Conservation (phyloP, 208 protist genomes). For the Leishmania arabica region DNA sequence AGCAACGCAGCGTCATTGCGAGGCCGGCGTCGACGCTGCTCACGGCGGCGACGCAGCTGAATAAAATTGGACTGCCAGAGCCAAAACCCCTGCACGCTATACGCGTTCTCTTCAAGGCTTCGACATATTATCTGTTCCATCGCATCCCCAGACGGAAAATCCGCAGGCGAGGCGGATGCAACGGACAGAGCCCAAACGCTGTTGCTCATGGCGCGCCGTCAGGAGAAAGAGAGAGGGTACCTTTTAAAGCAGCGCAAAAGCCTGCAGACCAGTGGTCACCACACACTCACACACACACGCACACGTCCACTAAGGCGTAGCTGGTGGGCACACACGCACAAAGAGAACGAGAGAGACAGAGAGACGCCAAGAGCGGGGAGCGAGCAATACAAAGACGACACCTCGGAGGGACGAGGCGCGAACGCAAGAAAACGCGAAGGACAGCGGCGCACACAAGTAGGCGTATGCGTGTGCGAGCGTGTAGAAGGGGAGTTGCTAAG, state of each 20-base stretch:
- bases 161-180: neutral
- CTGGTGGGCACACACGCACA: neutral
- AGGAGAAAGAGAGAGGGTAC: neutral
- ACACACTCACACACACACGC: neutral
- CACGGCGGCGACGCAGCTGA: constrained; percentile 27
- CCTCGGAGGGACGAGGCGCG: neutral
- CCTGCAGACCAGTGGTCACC: neutral
- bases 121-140: constrained; percentile 31
- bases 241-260: neutral
- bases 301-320: neutral
- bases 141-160: constrained; percentile 16
- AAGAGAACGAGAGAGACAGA: neutral
- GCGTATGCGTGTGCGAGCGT: neutral
- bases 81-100: constrained; percentile 37
- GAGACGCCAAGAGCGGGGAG: neutral
- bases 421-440: neutral
- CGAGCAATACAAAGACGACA: neutral
- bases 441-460: neutral
- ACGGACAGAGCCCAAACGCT: constrained; percentile 17
- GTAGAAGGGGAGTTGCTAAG: neutral
- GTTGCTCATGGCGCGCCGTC: constrained; percentile 4
- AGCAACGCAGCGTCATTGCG: constrained; percentile 7
- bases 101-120: constrained; percentile 35
- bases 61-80: constrained; percentile 36
- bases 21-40: constrained; percentile 21